Conservation (phyloP, 2,329 filamentous ascomycete species). For the Aspergillus neotritici region DNA sequence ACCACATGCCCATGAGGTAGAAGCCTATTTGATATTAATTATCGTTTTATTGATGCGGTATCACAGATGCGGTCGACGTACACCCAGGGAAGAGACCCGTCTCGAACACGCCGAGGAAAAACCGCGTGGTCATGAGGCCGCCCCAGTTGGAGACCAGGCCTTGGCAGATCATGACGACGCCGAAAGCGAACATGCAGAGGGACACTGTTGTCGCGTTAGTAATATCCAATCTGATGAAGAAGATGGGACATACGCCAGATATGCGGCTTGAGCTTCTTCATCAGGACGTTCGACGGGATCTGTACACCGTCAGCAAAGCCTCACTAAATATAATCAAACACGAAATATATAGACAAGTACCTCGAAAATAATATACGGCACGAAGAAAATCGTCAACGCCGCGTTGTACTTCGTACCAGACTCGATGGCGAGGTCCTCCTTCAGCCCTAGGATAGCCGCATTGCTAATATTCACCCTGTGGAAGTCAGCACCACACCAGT, state of each 20-base stretch:
- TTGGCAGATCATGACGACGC: slow-evolving; percentile 66
- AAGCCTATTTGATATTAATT: slow-evolving; percentile 23
- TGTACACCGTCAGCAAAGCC: no score
- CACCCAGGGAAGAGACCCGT: slow-evolving; percentile 65
- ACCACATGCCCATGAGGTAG: slow-evolving; percentile 74
- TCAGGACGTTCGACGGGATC: slow-evolving; percentile 64
- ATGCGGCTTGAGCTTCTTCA: slow-evolving; percentile 62
- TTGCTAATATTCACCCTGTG: slow-evolving; percentile 68
- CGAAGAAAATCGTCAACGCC: slow-evolving; percentile 70
- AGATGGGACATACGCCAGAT: slow-evolving; percentile 50
- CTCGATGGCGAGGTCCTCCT: slow-evolving; percentile 53
- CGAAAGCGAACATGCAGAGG: slow-evolving; percentile 78
- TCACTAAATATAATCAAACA: no score
- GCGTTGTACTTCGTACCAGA: slow-evolving; percentile 59
- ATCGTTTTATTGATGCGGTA: no score
- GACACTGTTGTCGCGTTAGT: slow-evolving; percentile 45
- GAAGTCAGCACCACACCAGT: background rate
- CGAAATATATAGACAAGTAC: no score
- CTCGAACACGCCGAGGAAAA: slow-evolving; percentile 71
- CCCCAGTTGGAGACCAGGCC: slow-evolving; percentile 71
- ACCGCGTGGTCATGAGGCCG: slow-evolving; percentile 70
- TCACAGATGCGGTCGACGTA: slow-evolving; percentile 24
- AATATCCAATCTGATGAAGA: background rate
- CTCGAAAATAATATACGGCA: slow-evolving; percentile 59
- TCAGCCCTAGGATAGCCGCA: slow-evolving; percentile 61